These are phyloP conservation scores for Pythium periplocum DNA, from an alignment of 352 stramenopile species.

Conservation along the genomic window DNA sequence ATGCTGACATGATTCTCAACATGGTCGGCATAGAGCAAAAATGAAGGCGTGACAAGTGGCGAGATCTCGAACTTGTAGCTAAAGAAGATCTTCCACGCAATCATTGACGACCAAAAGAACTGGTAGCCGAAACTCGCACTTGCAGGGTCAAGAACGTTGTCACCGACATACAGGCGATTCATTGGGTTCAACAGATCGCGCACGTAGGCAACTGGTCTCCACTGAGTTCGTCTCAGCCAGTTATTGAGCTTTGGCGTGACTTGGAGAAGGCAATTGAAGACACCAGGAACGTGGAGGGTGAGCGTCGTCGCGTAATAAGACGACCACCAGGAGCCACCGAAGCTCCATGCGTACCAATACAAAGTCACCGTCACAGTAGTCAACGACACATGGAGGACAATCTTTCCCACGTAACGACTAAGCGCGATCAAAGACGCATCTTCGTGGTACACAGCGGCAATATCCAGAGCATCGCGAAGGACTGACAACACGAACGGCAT, in stretches of 20 bases:
- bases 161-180: slow-evolving; percentile 95
- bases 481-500: slow-evolving; percentile 88
- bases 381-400: slow-evolving; percentile 66
- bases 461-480: slow-evolving; percentile 90
- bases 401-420: slow-evolving; percentile 83
- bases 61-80: slow-evolving; percentile 98
- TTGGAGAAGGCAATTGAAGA: slow-evolving; percentile 74
- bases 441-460: slow-evolving; percentile 73
- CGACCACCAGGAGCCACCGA: slow-evolving; percentile 49
- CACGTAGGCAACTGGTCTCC: slow-evolving; percentile 52
- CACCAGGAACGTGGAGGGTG: slow-evolving; percentile 59
- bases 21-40: slow-evolving; percentile 97
- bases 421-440: slow-evolving; percentile 44
- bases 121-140: slow-evolving; percentile 89
- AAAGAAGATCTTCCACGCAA: slow-evolving; percentile 97
- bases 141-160: slow-evolving; percentile 94
- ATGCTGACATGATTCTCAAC: slow-evolving; percentile 84
- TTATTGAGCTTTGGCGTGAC: slow-evolving; percentile 74
- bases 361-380: slow-evolving; percentile 59
- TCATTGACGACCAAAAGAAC: slow-evolving; percentile 93
- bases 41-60: slow-evolving; percentile 92
- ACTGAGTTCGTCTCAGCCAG: slow-evolving; percentile 73
- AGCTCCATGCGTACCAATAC: slow-evolving; percentile 80
- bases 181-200: slow-evolving; percentile 90
- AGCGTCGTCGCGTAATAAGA: slow-evolving; percentile 53